A percentile compares a stretch with the other conserved stretches of the same genome.
Conservation (phyloP, 306 rosid species). For the Rosa lucieae region DNA sequence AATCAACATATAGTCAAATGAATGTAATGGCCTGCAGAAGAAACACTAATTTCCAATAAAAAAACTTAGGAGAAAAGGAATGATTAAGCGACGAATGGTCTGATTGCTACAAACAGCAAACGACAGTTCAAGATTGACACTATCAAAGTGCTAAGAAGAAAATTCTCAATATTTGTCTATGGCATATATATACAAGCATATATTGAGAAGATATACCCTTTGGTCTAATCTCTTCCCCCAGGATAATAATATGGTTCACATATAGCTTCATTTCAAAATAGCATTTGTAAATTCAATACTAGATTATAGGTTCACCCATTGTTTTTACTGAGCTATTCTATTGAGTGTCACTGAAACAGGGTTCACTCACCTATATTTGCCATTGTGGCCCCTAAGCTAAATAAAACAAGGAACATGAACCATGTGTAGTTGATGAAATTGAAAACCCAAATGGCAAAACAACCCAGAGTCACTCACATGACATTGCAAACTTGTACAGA, state of each 20-base stretch:
- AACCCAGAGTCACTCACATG: conserved; percentile 12
- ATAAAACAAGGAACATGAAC: neutral
- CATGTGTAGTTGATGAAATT: neutral
- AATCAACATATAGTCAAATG: neutral
- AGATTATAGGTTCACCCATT: neutral
- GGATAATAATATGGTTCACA: neutral
- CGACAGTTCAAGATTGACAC: neutral
- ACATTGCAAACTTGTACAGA: neutral
- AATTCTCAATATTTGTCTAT: neutral
- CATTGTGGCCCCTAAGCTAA: neutral
- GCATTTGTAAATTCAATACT: too few relatives aligned
- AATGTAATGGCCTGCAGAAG: neutral
- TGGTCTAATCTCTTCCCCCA: neutral
- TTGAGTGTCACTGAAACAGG: neutral
- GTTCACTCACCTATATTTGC: neutral
- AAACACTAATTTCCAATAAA: neutral
- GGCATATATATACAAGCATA: neutral
- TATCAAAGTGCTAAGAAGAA: neutral
- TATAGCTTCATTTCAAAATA: neutral
- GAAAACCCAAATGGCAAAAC: neutral
- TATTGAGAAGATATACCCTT: neutral
- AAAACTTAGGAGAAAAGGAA: neutral
- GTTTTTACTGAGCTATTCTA: neutral
- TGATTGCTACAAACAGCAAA: too few relatives aligned
- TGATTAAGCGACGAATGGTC: neutral